Percentiles rank a stretch among this genome's conserved stretches.
Evolutionary conservation across 495 filamentous ascomycete species (phyloP).

Genomic region (Trichoderma parareesei): DNA sequence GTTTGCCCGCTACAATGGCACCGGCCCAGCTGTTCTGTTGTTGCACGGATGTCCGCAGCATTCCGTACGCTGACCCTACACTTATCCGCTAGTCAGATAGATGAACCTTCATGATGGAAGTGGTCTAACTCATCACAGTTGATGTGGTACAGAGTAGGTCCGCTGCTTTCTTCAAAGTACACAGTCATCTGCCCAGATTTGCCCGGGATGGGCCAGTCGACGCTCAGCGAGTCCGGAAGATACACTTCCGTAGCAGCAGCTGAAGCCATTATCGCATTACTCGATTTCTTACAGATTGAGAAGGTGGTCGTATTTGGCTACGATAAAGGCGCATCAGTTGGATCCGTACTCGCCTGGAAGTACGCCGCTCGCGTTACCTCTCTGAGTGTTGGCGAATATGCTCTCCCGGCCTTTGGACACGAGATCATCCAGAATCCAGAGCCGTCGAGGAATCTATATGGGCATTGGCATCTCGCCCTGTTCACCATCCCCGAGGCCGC

Average conservation of each 20-base stretch:
- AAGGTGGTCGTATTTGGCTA: slow-evolving; percentile 17
- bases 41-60: slow-evolving; percentile 1
- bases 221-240: background rate
- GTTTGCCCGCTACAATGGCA: slow-evolving; percentile 2
- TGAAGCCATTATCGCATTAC: background rate
- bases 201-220: slow-evolving; percentile 1
- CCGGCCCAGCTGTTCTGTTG: background rate
- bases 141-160: slow-evolving; percentile 5
- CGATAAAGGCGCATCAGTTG: slow-evolving; percentile 35
- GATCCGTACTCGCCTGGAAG: slow-evolving; percentile 25
- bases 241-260: background rate
- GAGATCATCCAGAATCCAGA: slow-evolving; percentile 17
- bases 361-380: slow-evolving; percentile 22
- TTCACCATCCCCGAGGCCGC: slow-evolving; percentile 36
- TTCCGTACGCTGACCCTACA: background rate
- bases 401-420: slow-evolving; percentile 33
- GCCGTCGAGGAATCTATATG: slow-evolving; percentile 27
- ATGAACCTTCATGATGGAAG: background rate
- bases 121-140: background rate
- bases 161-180: background rate
- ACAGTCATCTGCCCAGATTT: background rate
- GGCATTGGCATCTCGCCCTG: slow-evolving; percentile 37
- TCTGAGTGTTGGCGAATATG: slow-evolving; percentile 29
- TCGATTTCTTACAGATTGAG: background rate
- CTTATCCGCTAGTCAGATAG: background rate